Evolutionary conservation across 495 filamentous ascomycete genomes (phyloP).

Genomic region (Schizothecium vesticola): DNA sequence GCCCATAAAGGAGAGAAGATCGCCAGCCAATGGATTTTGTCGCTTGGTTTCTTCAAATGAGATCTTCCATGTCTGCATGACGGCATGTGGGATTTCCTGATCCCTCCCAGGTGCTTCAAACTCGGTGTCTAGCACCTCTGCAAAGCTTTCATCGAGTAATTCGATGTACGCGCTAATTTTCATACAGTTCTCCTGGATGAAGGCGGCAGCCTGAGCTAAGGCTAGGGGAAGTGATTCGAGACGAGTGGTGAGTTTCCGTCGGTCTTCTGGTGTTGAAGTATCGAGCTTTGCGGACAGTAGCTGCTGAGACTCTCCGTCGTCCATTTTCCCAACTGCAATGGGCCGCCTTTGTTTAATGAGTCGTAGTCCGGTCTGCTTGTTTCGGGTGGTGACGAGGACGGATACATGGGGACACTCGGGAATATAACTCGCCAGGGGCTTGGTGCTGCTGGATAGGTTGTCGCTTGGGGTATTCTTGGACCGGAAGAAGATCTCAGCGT

Average conservation of each 20-base stretch:
- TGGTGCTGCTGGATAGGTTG: neutral
- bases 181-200: conserved; percentile 39
- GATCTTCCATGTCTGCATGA: conserved; percentile 34
- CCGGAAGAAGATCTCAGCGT: conserved; percentile 33
- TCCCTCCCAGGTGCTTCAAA: conserved; percentile 24
- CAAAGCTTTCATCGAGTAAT: conserved; percentile 22
- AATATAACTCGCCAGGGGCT: conserved; percentile 25
- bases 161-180: conserved; percentile 28
- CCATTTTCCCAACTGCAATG: conserved; percentile 31
- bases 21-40: conserved; percentile 32
- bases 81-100: conserved; percentile 25
- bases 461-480: neutral
- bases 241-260: conserved; percentile 22
- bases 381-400: conserved; percentile 39
- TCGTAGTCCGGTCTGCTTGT: conserved; percentile 25
- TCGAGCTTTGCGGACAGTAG: conserved; percentile 15
- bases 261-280: neutral
- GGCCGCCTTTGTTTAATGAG: conserved; percentile 12
- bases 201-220: conserved; percentile 45
- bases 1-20: conserved; percentile 43
- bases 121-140: conserved; percentile 23
- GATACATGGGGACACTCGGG: conserved; percentile 33
- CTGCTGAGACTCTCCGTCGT: conserved; percentile 19
- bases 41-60: conserved; percentile 38
- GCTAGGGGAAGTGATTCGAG: conserved; percentile 44